Evolutionary conservation across 1,284 basidiomycete genomes (phyloP).

Genomic region (Sphaerobolus stellatus): DNA sequence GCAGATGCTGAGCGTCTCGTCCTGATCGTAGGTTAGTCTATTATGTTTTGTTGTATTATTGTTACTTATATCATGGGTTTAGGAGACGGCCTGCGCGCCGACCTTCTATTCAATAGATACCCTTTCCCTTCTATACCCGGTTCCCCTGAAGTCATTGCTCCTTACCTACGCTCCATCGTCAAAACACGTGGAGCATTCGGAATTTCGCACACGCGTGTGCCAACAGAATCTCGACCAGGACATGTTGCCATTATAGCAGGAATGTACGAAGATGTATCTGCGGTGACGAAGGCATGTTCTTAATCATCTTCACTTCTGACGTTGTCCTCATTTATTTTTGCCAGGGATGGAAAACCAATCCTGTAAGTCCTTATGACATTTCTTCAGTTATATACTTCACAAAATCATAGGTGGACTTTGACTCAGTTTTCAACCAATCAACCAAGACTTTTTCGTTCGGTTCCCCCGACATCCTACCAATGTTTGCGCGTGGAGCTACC

Average conservation of each 20-base stretch:
- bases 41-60: background rate
- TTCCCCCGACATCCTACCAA: constrained; percentile 87
- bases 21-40: constrained; percentile 69
- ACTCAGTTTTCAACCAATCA: constrained; percentile 87
- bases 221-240: constrained; percentile 86
- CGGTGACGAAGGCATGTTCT: constrained; percentile 67
- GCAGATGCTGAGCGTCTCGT: constrained; percentile 73
- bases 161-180: constrained; percentile 68
- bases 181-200: constrained; percentile 76
- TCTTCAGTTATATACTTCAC: background rate
- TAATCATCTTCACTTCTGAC: background rate
- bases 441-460: constrained; percentile 81
- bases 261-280: constrained; percentile 92
- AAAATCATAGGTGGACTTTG: constrained; percentile 69
- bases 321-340: constrained; percentile 9
- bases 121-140: constrained; percentile 54
- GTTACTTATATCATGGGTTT: background rate
- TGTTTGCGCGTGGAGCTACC: constrained; percentile 78
- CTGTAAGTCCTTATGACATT: constrained; percentile 47
- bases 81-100: constrained; percentile 85
- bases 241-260: constrained; percentile 90
- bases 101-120: constrained; percentile 71
- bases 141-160: constrained; percentile 68
- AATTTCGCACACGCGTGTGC: constrained; percentile 84
- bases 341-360: constrained; percentile 89